Evolutionary conservation across 495 filamentous ascomycete species (phyloP).

Genomic region (Bacidia gigantensis): DNA sequence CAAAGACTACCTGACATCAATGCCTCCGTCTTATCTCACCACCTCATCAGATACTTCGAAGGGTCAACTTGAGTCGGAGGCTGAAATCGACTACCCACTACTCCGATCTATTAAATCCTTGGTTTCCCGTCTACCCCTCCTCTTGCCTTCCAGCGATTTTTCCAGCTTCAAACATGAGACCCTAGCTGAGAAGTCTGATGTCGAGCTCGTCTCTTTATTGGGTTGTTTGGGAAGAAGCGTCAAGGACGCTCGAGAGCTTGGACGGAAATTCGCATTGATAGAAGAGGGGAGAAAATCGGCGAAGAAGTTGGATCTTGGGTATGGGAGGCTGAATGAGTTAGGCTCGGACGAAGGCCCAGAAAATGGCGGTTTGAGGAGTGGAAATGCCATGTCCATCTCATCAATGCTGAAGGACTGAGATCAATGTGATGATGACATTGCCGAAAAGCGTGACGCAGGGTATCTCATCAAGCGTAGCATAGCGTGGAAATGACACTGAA

Average conservation of each 20-base stretch:
- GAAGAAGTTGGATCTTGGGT: neutral
- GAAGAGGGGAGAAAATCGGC: conserved; percentile 30
- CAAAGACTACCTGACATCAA: conserved; percentile 60
- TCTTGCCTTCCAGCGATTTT: conserved; percentile 39
- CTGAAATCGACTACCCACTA: conserved; percentile 34
- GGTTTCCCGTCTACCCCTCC: conserved; percentile 44
- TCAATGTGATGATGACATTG: neutral
- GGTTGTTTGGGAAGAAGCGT: conserved; percentile 53
- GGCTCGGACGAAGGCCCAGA: neutral
- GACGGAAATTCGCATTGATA: conserved; percentile 56
- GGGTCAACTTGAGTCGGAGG: conserved; percentile 8
- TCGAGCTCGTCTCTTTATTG: conserved; percentile 57
- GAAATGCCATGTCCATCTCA: neutral
- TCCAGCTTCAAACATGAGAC: conserved; percentile 41
- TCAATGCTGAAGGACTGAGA: too few relatives aligned
- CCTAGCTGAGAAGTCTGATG: conserved; percentile 60
- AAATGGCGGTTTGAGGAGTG: neutral
- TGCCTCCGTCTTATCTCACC: conserved; percentile 49
- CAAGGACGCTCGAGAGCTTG: conserved; percentile 50
- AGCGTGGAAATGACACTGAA: conserved; percentile 1
- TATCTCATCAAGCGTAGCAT: conserved; percentile 1
- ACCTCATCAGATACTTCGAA: conserved; percentile 27
- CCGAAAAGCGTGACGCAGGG: too few relatives aligned
- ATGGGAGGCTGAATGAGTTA: neutral
- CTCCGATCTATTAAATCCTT: conserved; percentile 54